phyloP scores from a whole-genome alignment of 2,329 filamentous ascomycete species.

The Capronia americana region DNA sequence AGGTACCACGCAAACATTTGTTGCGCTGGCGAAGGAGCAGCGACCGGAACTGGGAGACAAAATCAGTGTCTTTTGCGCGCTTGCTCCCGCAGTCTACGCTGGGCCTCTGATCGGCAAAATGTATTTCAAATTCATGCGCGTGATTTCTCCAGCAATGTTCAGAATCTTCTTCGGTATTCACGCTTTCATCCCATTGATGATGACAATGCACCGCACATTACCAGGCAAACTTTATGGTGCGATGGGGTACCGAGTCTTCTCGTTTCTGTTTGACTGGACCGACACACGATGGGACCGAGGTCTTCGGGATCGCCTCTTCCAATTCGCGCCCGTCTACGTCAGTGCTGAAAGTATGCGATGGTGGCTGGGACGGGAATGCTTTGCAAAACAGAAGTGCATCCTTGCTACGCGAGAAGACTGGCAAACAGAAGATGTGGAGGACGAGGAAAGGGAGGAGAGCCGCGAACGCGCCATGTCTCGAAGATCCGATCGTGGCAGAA shows the following conservation, averaged over 20 bases:
- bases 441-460: slow-evolving; percentile 34
- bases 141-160: slow-evolving; percentile 78
- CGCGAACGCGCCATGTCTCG: slow-evolving; percentile 25
- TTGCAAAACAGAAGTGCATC: slow-evolving; percentile 84
- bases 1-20: slow-evolving; percentile 85
- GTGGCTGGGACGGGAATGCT: slow-evolving; percentile 91
- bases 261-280: slow-evolving; percentile 86
- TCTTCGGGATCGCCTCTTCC: slow-evolving; percentile 81
- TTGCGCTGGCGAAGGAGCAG: slow-evolving; percentile 88
- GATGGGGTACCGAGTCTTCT: slow-evolving; percentile 87
- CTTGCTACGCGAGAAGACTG: slow-evolving; percentile 77
- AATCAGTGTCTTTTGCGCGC: slow-evolving; percentile 86
- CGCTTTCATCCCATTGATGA: slow-evolving; percentile 92
- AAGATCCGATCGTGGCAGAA: slow-evolving; percentile 40
- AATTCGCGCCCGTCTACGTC: slow-evolving; percentile 90
- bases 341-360: slow-evolving; percentile 89
- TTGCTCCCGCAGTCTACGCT: slow-evolving; percentile 89
- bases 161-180: slow-evolving; percentile 87
- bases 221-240: slow-evolving; percentile 74
- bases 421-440: slow-evolving; percentile 61
- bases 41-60: slow-evolving; percentile 81
- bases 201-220: slow-evolving; percentile 75
- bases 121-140: slow-evolving; percentile 89
- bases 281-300: slow-evolving; percentile 84
- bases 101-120: slow-evolving; percentile 83